Base-by-base conservation (phyloP, 192 early-diverging fungal species). In the Dissophora globulifera region DNA sequence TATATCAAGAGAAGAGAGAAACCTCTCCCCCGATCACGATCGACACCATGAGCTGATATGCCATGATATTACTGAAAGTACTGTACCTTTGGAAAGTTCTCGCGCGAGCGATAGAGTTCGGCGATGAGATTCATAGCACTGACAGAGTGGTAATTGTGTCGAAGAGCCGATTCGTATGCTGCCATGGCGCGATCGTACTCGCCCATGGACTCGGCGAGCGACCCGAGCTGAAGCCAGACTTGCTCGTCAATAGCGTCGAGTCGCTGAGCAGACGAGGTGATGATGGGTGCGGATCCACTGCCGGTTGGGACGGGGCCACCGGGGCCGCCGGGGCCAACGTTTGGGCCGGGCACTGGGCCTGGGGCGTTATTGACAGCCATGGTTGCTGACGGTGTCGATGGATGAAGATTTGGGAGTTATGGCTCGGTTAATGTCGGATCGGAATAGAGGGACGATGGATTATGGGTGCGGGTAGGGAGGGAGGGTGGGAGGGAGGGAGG, bases 81-180 rank as follows among this genome's bases (percentile, higher is more conserved):
- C 16, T 20, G 1, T 82, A 91, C 90, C 71, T 82, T 89, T 41
- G 85, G 79, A 83, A 93, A 96, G 62, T 95, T 90, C 66, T 96
- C 95, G 20, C 89, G 84, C 45, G 87, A 78, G 71, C 93, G 84
- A 76, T 92, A 96, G 15, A 98, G 83, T 31, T 91, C 87, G 16
- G 94, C 95, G 31, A 93, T 91, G 57, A 87, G 88, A 26, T 89
- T 91, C 19, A 98, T 79, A 3, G 95, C 94, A 38, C 79, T 66
- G 38, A 93, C 82, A 15, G 94, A 96, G 72, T 95, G 92, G n/a
- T 95, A 92, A 79, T 98, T 97, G 67, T 99, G 93, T 41, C 94
- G 86, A 20, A 99, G 87, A 5, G 94, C 95, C 12, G 85, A 81
- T 69, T 98, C 95, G 68, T 96, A 99, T 7, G 92, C 89, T 22